phyloP scores from a whole-genome alignment of 768 basidiomycete species.

The Tulasnella sp. region DNA sequence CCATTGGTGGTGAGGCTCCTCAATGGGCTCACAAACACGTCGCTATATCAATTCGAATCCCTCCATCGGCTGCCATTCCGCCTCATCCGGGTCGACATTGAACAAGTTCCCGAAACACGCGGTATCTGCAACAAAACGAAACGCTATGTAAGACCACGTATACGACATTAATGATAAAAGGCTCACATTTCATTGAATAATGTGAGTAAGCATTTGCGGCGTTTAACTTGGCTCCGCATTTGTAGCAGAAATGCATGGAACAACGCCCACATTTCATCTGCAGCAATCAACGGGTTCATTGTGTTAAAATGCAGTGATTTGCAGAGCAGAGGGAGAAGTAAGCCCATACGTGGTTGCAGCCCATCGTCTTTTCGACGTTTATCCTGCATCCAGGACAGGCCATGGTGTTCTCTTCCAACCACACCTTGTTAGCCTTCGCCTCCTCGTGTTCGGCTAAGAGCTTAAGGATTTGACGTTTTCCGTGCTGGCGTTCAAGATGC shows the following conservation, averaged over 20 bases:
- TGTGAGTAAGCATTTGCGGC: slow-evolving; percentile 64
- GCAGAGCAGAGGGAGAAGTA: slow-evolving; percentile 37
- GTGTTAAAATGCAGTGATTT: background rate
- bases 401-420: slow-evolving; percentile 71
- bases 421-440: slow-evolving; percentile 72
- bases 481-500: slow-evolving; percentile 65
- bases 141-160: background rate
- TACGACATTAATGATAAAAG: background rate
- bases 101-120: slow-evolving; percentile 28
- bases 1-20: background rate
- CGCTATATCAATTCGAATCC: slow-evolving; percentile 25
- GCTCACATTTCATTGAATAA: slow-evolving; percentile 47
- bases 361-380: slow-evolving; percentile 57
- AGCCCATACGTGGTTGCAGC: slow-evolving; percentile 83
- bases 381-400: slow-evolving; percentile 69
- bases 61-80: slow-evolving; percentile 27
- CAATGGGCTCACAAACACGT: too few relatives aligned
- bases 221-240: slow-evolving; percentile 63
- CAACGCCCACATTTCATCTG: slow-evolving; percentile 84
- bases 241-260: slow-evolving; percentile 77
- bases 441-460: slow-evolving; percentile 69
- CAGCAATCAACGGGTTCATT: background rate
- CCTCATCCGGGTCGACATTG: slow-evolving; percentile 22
- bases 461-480: slow-evolving; percentile 60
- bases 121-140: background rate